Evolutionary conservation across 1,139 yeast genomes (phyloP).

Genomic region (Saccharomycopsis hybrid): DNA sequence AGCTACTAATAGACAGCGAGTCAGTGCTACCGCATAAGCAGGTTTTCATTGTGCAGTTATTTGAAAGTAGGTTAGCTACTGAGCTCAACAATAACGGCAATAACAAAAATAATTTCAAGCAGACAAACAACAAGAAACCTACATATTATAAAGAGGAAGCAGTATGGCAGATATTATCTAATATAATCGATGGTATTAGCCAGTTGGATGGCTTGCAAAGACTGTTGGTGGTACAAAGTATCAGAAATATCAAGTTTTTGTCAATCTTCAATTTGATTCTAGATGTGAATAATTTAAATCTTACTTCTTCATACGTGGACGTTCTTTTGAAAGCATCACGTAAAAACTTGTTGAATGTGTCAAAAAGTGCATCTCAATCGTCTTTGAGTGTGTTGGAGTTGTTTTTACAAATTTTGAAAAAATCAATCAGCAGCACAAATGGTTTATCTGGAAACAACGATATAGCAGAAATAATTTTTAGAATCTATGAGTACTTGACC

Average conservation of each 20-base stretch:
- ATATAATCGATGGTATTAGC: not conserved
- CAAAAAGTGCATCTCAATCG: constrained; percentile 4
- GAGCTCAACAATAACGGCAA: constrained; percentile 8
- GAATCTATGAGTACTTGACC: constrained; percentile 7
- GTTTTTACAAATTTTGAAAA: not conserved
- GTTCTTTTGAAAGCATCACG: constrained; percentile 2
- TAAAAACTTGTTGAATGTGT: constrained; percentile 4
- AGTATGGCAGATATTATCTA: constrained; percentile 16
- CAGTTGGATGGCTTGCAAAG: not conserved
- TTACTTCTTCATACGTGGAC: not conserved
- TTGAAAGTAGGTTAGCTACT: constrained; percentile 7
- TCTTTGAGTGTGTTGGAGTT: constrained; percentile 1
- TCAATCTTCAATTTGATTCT: constrained; percentile 6
- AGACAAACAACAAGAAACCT: constrained; percentile 3
- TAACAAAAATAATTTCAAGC: constrained; percentile 2
- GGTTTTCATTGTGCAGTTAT: constrained; percentile 10
- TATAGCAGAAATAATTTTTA: constrained; percentile 1
- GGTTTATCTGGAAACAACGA: not conserved
- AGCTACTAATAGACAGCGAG: not conserved
- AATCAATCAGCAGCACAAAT: not conserved
- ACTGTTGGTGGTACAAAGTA: not conserved
- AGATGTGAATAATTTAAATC: not conserved
- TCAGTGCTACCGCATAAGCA: constrained; percentile 14
- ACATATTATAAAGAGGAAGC: constrained; percentile 3
- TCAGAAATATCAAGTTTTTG: constrained; percentile 14